Conservation (phyloP, 768 basidiomycete genomes). For the Lyophyllum decastes region DNA sequence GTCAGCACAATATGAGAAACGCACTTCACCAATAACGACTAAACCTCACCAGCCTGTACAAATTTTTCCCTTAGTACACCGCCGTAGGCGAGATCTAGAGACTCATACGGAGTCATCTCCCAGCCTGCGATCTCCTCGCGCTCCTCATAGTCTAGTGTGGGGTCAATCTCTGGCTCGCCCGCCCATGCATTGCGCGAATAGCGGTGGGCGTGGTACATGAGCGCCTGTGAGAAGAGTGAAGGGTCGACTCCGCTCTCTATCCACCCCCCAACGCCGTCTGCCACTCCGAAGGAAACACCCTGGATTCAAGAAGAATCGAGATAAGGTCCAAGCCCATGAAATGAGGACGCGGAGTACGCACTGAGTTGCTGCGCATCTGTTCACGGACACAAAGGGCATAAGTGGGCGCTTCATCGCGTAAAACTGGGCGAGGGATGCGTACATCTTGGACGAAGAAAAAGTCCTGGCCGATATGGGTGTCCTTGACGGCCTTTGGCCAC, state of each 20-base stretch:
- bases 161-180: constrained; percentile 82
- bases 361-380: constrained; percentile 80
- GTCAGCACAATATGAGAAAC: constrained; percentile 16
- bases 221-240: constrained; percentile 84
- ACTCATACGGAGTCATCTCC: constrained; percentile 74
- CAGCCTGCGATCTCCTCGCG: constrained; percentile 70
- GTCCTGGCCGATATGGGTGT: constrained; percentile 46
- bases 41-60: constrained; percentile 64
- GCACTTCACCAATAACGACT: constrained; percentile 18
- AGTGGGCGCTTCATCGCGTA: not conserved
- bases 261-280: constrained; percentile 96
- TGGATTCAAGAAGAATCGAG: constrained; percentile 27
- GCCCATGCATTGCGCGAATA: constrained; percentile 76
- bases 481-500: constrained; percentile 38
- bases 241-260: constrained; percentile 81
- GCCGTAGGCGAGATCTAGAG: constrained; percentile 70
- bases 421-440: constrained; percentile 22
- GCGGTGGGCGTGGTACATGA: constrained; percentile 85
- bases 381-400: not conserved
- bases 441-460: constrained; percentile 70
- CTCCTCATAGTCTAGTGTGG: constrained; percentile 72
- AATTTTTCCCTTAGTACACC: constrained; percentile 68
- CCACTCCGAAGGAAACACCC: constrained; percentile 82
- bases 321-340: constrained; percentile 27
- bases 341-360: constrained; percentile 45